Percentiles rank a stretch among this genome's conserved stretches.
These are phyloP conservation scores for Naumovozyma castellii DNA, from an alignment of 805 yeast genomes.

Conservation along the genomic window DNA sequence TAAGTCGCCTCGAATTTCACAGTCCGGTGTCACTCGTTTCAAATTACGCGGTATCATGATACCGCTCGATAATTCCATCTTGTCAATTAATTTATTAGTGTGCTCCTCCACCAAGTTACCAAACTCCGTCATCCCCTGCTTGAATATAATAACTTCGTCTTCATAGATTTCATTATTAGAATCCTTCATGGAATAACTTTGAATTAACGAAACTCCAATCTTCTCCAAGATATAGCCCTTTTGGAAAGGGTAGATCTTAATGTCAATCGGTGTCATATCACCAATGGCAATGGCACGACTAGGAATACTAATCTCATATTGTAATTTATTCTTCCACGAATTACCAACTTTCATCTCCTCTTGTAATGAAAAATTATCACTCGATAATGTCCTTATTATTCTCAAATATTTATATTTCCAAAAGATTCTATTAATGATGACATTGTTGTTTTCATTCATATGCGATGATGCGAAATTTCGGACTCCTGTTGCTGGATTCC, in stretches of 20 bases:
- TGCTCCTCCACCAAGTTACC: conserved; percentile 32
- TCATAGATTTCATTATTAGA: conserved; percentile 44
- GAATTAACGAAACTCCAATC: conserved; percentile 56
- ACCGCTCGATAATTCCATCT: conserved; percentile 53
- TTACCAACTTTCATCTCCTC: conserved; percentile 88
- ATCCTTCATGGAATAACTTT: conserved; percentile 52
- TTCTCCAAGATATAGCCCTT: conserved; percentile 69
- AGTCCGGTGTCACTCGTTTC: conserved; percentile 71
- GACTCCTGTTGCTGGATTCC: neutral
- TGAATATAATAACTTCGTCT: conserved; percentile 53
- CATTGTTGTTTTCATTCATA: conserved; percentile 34
- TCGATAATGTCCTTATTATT: conserved; percentile 70
- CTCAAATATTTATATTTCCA: conserved; percentile 49
- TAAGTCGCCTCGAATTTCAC: conserved; percentile 49
- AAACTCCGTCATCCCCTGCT: conserved; percentile 38
- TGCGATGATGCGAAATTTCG: neutral
- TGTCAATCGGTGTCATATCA: conserved; percentile 54
- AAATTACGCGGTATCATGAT: conserved; percentile 62
- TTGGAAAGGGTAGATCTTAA: conserved; percentile 64
- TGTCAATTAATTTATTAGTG: conserved; percentile 34
- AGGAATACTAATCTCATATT: conserved; percentile 78
- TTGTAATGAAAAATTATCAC: conserved; percentile 50
- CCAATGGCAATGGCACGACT: conserved; percentile 84
- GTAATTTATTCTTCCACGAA: conserved; percentile 83
- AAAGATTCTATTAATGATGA: conserved; percentile 24